phyloP scores from a whole-genome alignment of 768 basidiomycete genomes.

The Tylopilus vinaceipallidus region DNA sequence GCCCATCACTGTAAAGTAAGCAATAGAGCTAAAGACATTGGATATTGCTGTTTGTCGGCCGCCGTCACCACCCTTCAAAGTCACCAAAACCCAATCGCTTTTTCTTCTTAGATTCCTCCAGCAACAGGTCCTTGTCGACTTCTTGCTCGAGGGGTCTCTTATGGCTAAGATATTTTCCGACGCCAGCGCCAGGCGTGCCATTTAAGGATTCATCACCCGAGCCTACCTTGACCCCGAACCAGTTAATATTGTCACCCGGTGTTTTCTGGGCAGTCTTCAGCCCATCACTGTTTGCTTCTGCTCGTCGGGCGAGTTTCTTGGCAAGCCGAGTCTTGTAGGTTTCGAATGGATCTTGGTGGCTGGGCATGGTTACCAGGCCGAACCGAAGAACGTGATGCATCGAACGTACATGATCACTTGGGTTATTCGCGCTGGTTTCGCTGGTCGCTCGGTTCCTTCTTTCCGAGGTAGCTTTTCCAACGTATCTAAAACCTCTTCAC shows the following conservation, averaged over 20 bases:
- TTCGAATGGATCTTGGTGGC: slow-evolving; percentile 94
- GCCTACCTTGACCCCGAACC: slow-evolving; percentile 89
- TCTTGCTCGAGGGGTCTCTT: slow-evolving; percentile 44
- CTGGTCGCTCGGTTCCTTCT: slow-evolving; percentile 82
- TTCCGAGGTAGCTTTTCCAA: slow-evolving; percentile 81
- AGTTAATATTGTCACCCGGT: slow-evolving; percentile 69
- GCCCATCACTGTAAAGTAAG: slow-evolving; percentile 11
- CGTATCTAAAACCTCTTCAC: slow-evolving; percentile 83
- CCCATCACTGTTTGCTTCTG: slow-evolving; percentile 30
- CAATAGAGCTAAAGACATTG: not conserved
- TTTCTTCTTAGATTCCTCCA: slow-evolving; percentile 70
- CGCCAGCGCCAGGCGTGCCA: slow-evolving; percentile 37
- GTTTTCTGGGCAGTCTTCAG: slow-evolving; percentile 45
- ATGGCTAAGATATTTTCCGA: slow-evolving; percentile 78
- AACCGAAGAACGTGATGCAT: not conserved
- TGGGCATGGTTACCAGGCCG: slow-evolving; percentile 29
- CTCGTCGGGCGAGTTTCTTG: slow-evolving; percentile 61
- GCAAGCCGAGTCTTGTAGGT: slow-evolving; percentile 83
- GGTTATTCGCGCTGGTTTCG: slow-evolving; percentile 81
- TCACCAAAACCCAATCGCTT: slow-evolving; percentile 88
- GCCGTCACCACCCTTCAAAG: slow-evolving; percentile 72
- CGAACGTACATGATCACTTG: slow-evolving; percentile 77
- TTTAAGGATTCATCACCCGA: slow-evolving; percentile 35
- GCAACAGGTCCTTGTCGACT: slow-evolving; percentile 10
- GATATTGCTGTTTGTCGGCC: not conserved